Evolutionary conservation across 768 basidiomycete genomes (phyloP).

Genomic region (Calocera viscosa): DNA sequence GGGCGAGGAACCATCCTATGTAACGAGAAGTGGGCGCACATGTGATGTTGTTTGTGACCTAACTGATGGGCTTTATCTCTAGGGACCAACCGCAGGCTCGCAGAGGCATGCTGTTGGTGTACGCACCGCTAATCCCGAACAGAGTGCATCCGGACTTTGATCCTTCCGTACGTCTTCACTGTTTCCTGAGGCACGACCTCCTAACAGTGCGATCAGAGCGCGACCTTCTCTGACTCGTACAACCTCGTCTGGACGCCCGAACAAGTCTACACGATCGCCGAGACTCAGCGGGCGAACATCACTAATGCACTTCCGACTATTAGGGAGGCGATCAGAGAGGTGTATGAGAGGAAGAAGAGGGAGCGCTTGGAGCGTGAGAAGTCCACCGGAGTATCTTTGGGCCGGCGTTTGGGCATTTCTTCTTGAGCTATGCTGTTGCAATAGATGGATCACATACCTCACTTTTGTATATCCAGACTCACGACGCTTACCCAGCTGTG

Average conservation of each 20-base stretch:
- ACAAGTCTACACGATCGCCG: background rate
- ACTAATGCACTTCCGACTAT: background rate
- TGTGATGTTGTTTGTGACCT: background rate
- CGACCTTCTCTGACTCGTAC: background rate
- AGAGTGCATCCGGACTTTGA: background rate
- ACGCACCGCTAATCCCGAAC: background rate
- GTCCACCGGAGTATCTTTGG: background rate
- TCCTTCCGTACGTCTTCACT: background rate
- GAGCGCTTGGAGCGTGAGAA: background rate
- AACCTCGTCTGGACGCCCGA: constrained; percentile 5
- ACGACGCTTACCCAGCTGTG: background rate
- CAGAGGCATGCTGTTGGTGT: background rate
- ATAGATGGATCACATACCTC: background rate
- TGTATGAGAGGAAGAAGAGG: constrained; percentile 3
- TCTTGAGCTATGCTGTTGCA: background rate
- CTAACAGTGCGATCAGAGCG: background rate
- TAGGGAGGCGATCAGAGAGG: background rate
- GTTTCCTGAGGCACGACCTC: background rate
- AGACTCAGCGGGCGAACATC: background rate
- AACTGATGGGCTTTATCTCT: background rate
- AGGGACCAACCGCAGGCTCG: background rate
- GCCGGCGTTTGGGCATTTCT: background rate
- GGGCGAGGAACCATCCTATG: background rate
- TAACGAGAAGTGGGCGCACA: background rate
- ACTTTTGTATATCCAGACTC: background rate